Evolutionary conservation across 306 rosid genomes (phyloP).

Genomic region (Calophaca sinica): DNA sequence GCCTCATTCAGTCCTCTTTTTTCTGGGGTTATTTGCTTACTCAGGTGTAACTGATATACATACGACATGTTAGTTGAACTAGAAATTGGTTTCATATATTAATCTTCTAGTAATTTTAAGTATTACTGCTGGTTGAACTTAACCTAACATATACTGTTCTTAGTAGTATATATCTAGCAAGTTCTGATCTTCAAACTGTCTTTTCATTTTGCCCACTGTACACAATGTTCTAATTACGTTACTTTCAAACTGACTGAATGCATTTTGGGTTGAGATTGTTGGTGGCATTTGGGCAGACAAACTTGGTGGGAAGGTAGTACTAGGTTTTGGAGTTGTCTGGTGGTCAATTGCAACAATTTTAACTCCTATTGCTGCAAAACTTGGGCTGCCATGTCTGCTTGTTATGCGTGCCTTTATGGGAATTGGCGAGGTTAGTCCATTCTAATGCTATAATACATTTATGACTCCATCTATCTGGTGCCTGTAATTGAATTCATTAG

Average conservation of each 20-base stretch:
- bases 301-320: slow-evolving; percentile 89
- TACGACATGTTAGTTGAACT: slow-evolving; percentile 21
- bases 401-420: slow-evolving; percentile 95
- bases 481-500: slow-evolving; percentile 20
- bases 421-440: slow-evolving; percentile 86
- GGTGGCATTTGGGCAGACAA: slow-evolving; percentile 99
- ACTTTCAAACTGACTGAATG: slow-evolving; percentile 44
- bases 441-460: slow-evolving; percentile 40
- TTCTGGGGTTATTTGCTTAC: slow-evolving; percentile 99
- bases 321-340: slow-evolving; percentile 97
- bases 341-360: slow-evolving; percentile 93
- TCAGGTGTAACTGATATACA: slow-evolving; percentile 65
- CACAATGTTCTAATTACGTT: slow-evolving; percentile 7
- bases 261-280: slow-evolving; percentile 62
- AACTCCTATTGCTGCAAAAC: slow-evolving; percentile 90
- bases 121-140: slow-evolving; percentile 19
- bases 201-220: slow-evolving; percentile 21
- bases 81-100: slow-evolving; percentile 8
- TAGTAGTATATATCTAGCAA: slow-evolving; percentile 24
- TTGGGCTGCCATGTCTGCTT: slow-evolving; percentile 89
- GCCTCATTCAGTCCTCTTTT: slow-evolving; percentile 93
- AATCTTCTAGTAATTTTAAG: slow-evolving; percentile 24
- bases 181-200: slow-evolving; percentile 22
- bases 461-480: slow-evolving; percentile 29
- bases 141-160: slow-evolving; percentile 21